Evolutionary conservation across 352 stramenopile species (phyloP).

Genomic region (Pythium scleroteichum): DNA sequence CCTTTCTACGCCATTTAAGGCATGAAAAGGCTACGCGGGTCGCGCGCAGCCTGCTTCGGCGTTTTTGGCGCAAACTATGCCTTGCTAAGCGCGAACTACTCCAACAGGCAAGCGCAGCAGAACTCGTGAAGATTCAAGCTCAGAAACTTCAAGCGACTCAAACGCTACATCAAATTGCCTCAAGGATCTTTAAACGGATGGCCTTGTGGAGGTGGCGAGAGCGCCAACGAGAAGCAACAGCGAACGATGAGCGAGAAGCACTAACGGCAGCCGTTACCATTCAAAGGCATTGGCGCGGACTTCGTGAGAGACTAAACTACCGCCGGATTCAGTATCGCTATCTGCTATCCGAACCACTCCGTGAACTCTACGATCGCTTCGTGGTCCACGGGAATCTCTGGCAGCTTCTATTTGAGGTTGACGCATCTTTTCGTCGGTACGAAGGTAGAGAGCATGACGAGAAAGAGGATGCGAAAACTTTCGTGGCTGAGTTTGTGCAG

Average conservation of each 20-base stretch:
- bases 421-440: constrained; percentile 60
- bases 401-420: constrained; percentile 57
- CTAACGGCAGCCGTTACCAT: constrained; percentile 40
- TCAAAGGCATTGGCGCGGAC: constrained; percentile 53
- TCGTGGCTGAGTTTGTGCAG: constrained; percentile 46
- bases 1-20: constrained; percentile 32
- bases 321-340: constrained; percentile 41
- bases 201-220: constrained; percentile 40
- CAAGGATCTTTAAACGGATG: constrained; percentile 20
- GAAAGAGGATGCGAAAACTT: constrained; percentile 47
- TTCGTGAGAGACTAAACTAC: constrained; percentile 43
- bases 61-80: constrained; percentile 34
- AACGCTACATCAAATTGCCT: constrained; percentile 8
- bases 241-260: constrained; percentile 24
- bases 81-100: constrained; percentile 5
- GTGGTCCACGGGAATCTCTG: constrained; percentile 58
- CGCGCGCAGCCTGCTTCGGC: constrained; percentile 30
- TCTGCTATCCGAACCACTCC: constrained; percentile 44
- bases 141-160: constrained; percentile 9
- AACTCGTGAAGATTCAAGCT: not conserved
- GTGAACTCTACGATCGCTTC: constrained; percentile 44
- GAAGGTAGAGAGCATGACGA: constrained; percentile 45
- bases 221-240: constrained; percentile 25
- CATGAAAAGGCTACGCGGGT: constrained; percentile 18
- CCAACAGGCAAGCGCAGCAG: constrained; percentile 7